Base-by-base conservation (phyloP, 805 yeast species). In the Yamadazyma ubonensis region DNA sequence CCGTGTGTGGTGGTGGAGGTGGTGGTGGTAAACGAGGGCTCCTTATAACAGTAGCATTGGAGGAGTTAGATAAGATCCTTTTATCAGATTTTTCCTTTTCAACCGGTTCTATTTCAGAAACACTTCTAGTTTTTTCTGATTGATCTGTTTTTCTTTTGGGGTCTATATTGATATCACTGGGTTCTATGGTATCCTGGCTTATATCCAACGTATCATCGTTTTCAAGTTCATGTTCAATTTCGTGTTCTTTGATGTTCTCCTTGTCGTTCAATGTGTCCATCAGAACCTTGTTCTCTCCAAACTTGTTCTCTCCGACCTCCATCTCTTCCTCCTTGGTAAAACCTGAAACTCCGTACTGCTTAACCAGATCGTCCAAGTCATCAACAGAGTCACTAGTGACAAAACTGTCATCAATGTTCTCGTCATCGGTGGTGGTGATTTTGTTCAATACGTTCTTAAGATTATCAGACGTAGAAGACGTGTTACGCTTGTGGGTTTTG, bases 401-500 rank as follows among this genome's bases (percentile, higher is more conserved):
- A 23, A 33, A 35, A 23, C 40, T 41, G 18, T 57, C 66, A 38
- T 61, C 67, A 20, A 58, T 58, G 41, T 60, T 60, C 35, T 63
- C 65, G 32, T 59, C 61, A 19, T 63, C 59, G 9, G 54, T 59
- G 5, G 70, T 64, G 15, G 55, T 53, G 26, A 63, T 63, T 33
- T 55, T 55, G 14, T 54, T 51, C 29, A 65, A 50, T 4, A 58
- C 46, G 35, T 61, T 55, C 23, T 44, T 51, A 19, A 52, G 49
- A 27, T 49, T 44, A 5, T 57, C 53, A 3, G 46, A 38, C 15
- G 41, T 32, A 3, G 43, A 39, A 3, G 45, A 41, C 3, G 33
- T 15, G 14, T 29, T 30, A 18, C 34, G 45, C 33, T 26, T 22
- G 32, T 33, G 36, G 18, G 14, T 25, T n/a, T n/a, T n/a, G n/a